Evolutionary conservation across 1,139 yeast species (phyloP), one percentile per base, ranked within the genome.

Genomic region (Scheffersomyces segobiensis): DNA sequence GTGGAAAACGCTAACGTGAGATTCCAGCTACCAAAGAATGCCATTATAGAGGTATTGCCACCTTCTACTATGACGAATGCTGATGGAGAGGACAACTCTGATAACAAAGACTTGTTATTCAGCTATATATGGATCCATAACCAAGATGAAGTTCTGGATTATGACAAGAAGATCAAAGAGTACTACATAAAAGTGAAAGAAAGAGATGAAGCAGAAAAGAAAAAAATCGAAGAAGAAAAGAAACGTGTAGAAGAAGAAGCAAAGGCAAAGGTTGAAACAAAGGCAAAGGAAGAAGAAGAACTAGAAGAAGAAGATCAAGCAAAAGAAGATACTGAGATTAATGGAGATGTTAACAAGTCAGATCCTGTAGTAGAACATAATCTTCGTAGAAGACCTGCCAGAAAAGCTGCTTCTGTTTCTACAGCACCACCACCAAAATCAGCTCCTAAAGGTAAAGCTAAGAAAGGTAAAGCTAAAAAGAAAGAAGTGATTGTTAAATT

Each of bases 1-100:
- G 83, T 83, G 49, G 98, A 95, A 65, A 88, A 88, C 69, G 84
- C 96, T 0, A 83, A 88, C 56, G 88, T 88, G 10, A 81, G 98
- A 57, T 93, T 84, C 66, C 74, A 83, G 60, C 68, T 93, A 1
- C 98, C 98, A 0, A 87, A 87, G 62, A 85, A 89, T 63, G 84
- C 95, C 1, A 83, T 93, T 4, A 79, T 89, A 61, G 98, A 93
- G 72, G 84, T 85, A 4, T 63, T 84, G 1, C 72, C 73, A 1
- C 68, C 73, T 1, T 56, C 63, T 17, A 62, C 65, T 8, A 60
- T 60, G 56, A 63, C 63, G 19, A 68, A 65, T 48, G 69, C 68
- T 2, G 70, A 67, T 20, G 62, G 67, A 20, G 75, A 68, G 18
- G 76, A 73, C 50, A 73, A 68, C 26, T 69, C 72, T 3, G 77